phyloP scores from a whole-genome alignment of 1,139 yeast species.

The Blastobotrys apis region DNA sequence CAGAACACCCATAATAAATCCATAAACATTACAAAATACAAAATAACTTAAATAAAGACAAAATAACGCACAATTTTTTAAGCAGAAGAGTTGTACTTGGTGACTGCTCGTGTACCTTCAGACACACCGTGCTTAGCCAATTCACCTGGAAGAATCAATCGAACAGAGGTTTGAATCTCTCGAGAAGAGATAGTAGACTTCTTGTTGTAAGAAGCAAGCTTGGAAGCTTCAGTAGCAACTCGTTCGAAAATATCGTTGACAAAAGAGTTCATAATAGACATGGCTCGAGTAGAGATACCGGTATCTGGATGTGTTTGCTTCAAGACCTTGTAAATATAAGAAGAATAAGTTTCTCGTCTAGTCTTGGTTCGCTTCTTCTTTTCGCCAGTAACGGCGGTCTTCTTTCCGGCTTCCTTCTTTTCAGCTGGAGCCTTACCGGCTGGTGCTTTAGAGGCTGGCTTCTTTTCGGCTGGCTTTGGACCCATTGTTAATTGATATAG shows the following conservation, averaged over 20 bases:
- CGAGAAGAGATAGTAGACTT: constrained; percentile 98
- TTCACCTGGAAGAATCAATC: constrained; percentile 99
- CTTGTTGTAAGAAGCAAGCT: constrained; percentile 99
- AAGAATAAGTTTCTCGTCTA: constrained; percentile 98
- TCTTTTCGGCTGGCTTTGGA: constrained; percentile 89
- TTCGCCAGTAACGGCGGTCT: constrained; percentile 74
- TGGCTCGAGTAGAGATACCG: constrained; percentile 98
- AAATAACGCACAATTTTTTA: no score
- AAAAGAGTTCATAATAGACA: constrained; percentile 98
- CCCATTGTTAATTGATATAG: constrained; percentile 57
- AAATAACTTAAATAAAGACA: neutral
- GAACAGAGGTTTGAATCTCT: constrained; percentile 98
- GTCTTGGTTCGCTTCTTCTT: constrained; percentile 93
- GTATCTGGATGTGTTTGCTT: constrained; percentile 99
- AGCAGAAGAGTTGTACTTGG: constrained; percentile 83
- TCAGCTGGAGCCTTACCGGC: constrained; percentile 95
- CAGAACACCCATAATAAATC: neutral
- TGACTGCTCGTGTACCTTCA: constrained; percentile 99
- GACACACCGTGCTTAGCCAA: constrained; percentile 97
- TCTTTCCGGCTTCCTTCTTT: constrained; percentile 94
- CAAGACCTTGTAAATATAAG: constrained; percentile 97
- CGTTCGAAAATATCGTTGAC: constrained; percentile 69
- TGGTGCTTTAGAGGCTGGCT: constrained; percentile 54
- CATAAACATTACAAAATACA: neutral
- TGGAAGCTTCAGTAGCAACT: constrained; percentile 94